Evolutionary conservation across 305 asterid genomes (phyloP).

Genomic region (Ajuga reptans): DNA sequence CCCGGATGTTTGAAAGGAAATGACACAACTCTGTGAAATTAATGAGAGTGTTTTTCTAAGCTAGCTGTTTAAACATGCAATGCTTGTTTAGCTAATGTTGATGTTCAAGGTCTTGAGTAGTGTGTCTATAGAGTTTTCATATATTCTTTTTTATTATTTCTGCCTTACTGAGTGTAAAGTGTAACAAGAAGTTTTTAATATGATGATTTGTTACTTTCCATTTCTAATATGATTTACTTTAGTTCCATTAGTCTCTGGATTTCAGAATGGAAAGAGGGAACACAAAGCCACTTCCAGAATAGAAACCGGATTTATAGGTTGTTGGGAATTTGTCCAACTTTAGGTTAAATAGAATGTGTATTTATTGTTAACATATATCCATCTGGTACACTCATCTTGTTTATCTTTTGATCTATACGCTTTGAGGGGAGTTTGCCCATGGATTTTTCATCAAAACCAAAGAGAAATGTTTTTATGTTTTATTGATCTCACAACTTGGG

Average conservation of each 20-base stretch:
- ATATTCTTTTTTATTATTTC: not conserved
- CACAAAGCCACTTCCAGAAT: not conserved
- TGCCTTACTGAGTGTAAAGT: not conserved
- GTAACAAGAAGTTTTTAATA: not conserved
- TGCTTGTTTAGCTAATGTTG: conserved; percentile 1
- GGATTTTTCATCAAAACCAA: not conserved
- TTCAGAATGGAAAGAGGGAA: not conserved
- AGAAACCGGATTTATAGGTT: not conserved
- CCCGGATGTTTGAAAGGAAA: not conserved
- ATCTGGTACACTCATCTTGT: not conserved
- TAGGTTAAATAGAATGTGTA: not conserved
- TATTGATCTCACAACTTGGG: conserved; percentile 4
- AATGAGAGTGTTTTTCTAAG: not conserved
- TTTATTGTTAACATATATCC: not conserved
- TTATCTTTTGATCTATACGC: conserved; percentile 7
- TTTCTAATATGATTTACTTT: not conserved
- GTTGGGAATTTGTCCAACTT: not conserved
- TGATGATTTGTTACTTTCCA: not conserved
- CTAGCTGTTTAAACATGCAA: not conserved
- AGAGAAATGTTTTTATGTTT: conserved; percentile 8
- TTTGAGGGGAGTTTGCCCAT: not conserved
- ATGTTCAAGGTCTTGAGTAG: not conserved
- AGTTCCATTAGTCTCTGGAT: not conserved
- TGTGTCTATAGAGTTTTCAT: not conserved
- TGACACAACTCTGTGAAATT: conserved; percentile 7